Evolutionary conservation across 1,284 basidiomycete species (phyloP).

Genomic region (Mycosarcoma mackinlayi): DNA sequence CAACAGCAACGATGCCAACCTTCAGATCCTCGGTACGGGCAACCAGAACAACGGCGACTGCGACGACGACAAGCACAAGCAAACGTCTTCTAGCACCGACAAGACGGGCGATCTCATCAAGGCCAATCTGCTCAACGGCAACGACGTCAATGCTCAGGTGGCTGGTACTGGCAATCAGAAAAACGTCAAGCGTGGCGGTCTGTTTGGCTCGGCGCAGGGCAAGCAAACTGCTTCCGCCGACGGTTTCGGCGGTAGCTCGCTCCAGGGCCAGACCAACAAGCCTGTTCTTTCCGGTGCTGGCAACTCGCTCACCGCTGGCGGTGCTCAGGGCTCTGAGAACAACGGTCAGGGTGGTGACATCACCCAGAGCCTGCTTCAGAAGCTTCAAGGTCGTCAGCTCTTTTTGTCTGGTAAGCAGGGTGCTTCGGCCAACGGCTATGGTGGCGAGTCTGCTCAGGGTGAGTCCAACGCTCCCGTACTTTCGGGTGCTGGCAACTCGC

Average conservation of each 20-base stretch:
- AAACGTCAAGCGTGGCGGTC: conserved; percentile 7
- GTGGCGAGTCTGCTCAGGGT: conserved; percentile 18
- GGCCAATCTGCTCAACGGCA: conserved; percentile 24
- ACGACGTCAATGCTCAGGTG: conserved; percentile 23
- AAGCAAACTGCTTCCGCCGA: conserved; percentile 23
- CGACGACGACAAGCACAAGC: conserved; percentile 3
- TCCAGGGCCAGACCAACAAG: conserved; percentile 24
- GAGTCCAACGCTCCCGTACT: conserved; percentile 23
- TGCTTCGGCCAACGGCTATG: conserved; percentile 16
- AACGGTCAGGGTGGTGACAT: conserved; percentile 18
- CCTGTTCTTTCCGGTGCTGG: conserved; percentile 26
- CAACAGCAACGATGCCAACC: conserved; percentile 27
- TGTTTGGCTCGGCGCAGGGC: conserved; percentile 16
- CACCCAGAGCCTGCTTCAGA: conserved; percentile 19
- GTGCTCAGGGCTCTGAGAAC: conserved; percentile 22
- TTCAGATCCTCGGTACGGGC: conserved; percentile 23
- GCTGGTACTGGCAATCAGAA: conserved; percentile 27
- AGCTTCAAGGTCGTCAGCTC: conserved; percentile 13
- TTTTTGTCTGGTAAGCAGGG: conserved; percentile 12
- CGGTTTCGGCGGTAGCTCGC: conserved; percentile 18
- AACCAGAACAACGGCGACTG: conserved; percentile 18
- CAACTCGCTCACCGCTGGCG: conserved; percentile 26
- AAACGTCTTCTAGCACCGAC: background rate
- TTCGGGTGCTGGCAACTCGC: conserved; percentile 20
- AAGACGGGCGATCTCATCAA: conserved; percentile 23